phyloP scores from a whole-genome alignment of 495 filamentous ascomycete species.

The Aspergillus bridgeri region DNA sequence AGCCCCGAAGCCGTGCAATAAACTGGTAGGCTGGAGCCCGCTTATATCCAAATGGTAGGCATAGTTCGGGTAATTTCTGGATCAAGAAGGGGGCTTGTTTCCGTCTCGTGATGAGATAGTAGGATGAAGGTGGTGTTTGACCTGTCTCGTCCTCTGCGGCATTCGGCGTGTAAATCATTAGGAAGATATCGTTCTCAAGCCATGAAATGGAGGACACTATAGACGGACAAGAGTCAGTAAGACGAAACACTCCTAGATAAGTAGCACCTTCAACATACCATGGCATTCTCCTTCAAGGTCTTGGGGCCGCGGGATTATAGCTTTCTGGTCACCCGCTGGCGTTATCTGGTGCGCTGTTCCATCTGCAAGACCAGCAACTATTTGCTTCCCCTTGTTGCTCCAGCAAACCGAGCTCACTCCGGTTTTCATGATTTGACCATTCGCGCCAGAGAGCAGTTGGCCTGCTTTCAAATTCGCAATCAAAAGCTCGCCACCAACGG shows the following conservation, averaged over 20 bases:
- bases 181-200: conserved; percentile 85
- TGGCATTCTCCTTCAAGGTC: conserved; percentile 62
- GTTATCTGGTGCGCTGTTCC: conserved; percentile 82
- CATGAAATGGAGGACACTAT: conserved; percentile 81
- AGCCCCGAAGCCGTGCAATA: conserved; percentile 68
- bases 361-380: conserved; percentile 82
- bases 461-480: conserved; percentile 76
- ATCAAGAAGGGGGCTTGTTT: conserved; percentile 56
- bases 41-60: conserved; percentile 63
- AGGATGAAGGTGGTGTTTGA: conserved; percentile 55
- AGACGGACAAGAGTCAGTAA: conserved; percentile 15
- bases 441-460: conserved; percentile 54
- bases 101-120: conserved; percentile 71
- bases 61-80: conserved; percentile 68
- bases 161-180: conserved; percentile 69
- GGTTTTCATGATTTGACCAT: conserved; percentile 63
- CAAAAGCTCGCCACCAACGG: conserved; percentile 71
- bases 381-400: conserved; percentile 89
- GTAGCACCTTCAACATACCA: conserved; percentile 41
- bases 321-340: conserved; percentile 70
- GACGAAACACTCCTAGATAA: neutral
- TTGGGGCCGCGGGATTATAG: conserved; percentile 72
- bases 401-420: conserved; percentile 84
- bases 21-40: conserved; percentile 71
- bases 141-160: conserved; percentile 51